phyloP scores from a whole-genome alignment of 2,329 filamentous ascomycete species.

The Clonostachys sp. region DNA sequence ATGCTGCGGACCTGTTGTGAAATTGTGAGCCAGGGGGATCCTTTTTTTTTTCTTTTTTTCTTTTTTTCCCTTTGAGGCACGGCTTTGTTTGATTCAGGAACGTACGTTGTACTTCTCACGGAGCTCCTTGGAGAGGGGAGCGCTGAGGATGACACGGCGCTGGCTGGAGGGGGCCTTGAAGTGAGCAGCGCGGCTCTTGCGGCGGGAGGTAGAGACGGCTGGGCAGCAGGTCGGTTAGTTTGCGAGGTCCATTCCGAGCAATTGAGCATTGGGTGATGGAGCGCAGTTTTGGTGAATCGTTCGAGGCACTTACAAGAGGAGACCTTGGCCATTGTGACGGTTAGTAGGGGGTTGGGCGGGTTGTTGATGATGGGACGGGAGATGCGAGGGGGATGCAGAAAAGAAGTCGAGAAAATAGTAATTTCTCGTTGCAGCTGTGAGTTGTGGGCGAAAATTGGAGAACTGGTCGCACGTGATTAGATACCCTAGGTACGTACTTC shows the following conservation, averaged over 20 bases:
- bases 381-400: slow-evolving; percentile 2
- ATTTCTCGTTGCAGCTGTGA: slow-evolving; percentile 3
- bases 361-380: slow-evolving; percentile 10
- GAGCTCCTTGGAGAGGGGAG: slow-evolving; percentile 92
- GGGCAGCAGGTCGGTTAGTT: slow-evolving; percentile 3
- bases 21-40: neutral
- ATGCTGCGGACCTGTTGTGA: slow-evolving; percentile 76
- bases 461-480: slow-evolving; percentile 23
- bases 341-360: slow-evolving; percentile 17
- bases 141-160: slow-evolving; percentile 96
- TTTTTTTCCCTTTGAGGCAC: no score
- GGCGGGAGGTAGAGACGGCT: slow-evolving; percentile 74
- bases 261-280: no score
- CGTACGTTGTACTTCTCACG: slow-evolving; percentile 98
- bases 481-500: slow-evolving; percentile 1
- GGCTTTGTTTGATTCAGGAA: slow-evolving; percentile 9
- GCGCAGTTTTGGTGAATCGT: no score
- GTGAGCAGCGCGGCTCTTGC: slow-evolving; percentile 99
- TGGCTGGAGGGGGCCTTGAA: slow-evolving; percentile 92
- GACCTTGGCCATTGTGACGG: slow-evolving; percentile 66
- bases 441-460: slow-evolving; percentile 24
- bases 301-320: slow-evolving; percentile 45
- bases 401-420: slow-evolving; percentile 1
- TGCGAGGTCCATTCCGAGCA: no score
- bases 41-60: neutral